These are phyloP conservation scores for Alisma plantagoaquatica DNA, from an alignment of 106 monocot species.

Conservation along the genomic window DNA sequence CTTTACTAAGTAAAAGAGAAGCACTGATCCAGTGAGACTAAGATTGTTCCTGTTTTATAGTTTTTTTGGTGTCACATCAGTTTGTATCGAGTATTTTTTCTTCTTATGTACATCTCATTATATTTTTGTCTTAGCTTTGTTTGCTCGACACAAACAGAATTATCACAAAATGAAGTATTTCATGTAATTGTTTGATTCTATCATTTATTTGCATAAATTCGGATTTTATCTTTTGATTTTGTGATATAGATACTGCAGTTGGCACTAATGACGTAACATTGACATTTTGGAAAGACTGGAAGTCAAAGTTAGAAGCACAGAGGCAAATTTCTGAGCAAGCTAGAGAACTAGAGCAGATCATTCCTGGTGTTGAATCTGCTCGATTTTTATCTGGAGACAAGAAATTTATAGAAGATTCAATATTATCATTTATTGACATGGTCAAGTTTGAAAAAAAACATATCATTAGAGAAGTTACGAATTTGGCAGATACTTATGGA, in stretches of 20 bases:
- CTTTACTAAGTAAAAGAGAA: too few relatives aligned
- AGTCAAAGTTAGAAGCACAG: conserved; percentile 73
- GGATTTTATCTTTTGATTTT: background rate
- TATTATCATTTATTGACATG: conserved; percentile 71
- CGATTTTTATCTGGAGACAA: conserved; percentile 78
- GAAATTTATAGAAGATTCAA: conserved; percentile 44
- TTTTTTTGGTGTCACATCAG: too few relatives aligned
- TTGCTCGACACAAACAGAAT: too few relatives aligned
- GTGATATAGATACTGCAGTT: conserved; percentile 35
- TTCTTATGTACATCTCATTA: too few relatives aligned
- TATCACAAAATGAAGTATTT: background rate
- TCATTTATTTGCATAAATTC: background rate
- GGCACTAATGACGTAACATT: conserved; percentile 50
- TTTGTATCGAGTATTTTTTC: too few relatives aligned
- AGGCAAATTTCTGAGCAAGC: conserved; percentile 54
- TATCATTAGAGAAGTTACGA: conserved; percentile 59
- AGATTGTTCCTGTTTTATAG: too few relatives aligned
- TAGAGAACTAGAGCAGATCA: conserved; percentile 48
- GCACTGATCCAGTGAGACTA: too few relatives aligned
- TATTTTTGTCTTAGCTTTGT: too few relatives aligned
- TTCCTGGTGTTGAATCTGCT: conserved; percentile 58
- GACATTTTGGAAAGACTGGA: conserved; percentile 90
- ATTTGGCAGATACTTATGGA: conserved; percentile 70
- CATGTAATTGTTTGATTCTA: background rate
- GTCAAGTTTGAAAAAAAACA: conserved; percentile 74